Base-by-base conservation (phyloP, 768 basidiomycete genomes). In the Gymnopilus junonius region DNA sequence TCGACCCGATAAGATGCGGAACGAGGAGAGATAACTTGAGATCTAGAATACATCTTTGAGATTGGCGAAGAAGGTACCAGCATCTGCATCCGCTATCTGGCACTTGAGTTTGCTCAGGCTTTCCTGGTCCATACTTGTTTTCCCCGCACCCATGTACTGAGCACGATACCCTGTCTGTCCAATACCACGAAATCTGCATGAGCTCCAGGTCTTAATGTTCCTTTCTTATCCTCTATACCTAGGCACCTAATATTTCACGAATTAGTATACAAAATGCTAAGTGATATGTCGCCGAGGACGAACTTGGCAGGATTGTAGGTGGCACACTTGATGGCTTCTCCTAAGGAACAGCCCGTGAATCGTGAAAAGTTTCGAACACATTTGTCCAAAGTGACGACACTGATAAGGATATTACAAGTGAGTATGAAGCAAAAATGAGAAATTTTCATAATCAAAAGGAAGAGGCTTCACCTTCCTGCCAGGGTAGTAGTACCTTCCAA, bases 151-250 rank as follows among this genome's bases (percentile, higher is more conserved):
- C 91, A 93, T 12, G 91, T 92, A 64, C 83, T 84, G 35, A 88
- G 75, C 15, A 91, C 87, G 50, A 81, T 77, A 3, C 93, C 92
- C 51, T 83, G 79, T 59, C 82, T 79, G 70, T 92, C 88, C 48
- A 95, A 83, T 27, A 95, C 86, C 39, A 89, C 85, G 37, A 97
- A 77, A 76, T 97, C 95, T 8, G 94, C 95, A 72, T 95, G 91
- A 31, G 88, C 92, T n/a, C 92, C 94, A 1, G 90, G 77, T 51
- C 89, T 83, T 23, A 96, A 78, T 20, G 90, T 90, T 23, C 95
- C 94, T 77, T 95, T 97, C 67, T 78, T 85, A 61, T 87, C 77
- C 73, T 91, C 89, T 58, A 93, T 91, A 17, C 91, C 87, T 20
- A 97, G 83, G 72, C 91, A 90, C 66, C 90, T 91, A 56, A 11